A percentile compares a stretch with the other conserved stretches of the same genome.
Conservation (phyloP, 345 rosid genomes). For the Boechera stricta region DNA sequence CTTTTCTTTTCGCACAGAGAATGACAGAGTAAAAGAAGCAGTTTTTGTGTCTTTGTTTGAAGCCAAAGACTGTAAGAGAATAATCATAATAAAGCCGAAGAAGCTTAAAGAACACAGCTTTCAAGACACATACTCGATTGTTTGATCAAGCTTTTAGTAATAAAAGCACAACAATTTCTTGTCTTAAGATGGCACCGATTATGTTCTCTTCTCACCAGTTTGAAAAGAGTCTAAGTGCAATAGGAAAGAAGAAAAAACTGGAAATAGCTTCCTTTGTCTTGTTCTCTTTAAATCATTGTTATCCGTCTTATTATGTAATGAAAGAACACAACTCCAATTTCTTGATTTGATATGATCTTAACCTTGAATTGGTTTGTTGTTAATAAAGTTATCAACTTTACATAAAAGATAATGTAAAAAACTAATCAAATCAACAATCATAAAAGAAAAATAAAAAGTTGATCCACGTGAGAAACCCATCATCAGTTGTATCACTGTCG, state of each 20-base stretch:
- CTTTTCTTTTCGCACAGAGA: neutral
- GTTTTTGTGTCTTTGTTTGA: conserved; percentile 42
- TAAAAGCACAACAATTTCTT: neutral
- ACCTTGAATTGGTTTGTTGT: conserved; percentile 4
- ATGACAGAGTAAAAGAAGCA: conserved; percentile 29
- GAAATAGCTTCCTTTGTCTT: conserved; percentile 20
- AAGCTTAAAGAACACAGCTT: conserved; percentile 7
- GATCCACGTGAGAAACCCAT: conserved; percentile 28
- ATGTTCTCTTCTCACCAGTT: conserved; percentile 25
- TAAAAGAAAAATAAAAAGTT: conserved; percentile 31
- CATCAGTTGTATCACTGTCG: conserved; percentile 28
- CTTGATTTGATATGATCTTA: conserved; percentile 10
- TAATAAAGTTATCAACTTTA: conserved; percentile 21
- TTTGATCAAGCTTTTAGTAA: no score
- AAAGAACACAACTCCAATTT: conserved; percentile 36
- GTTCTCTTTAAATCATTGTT: conserved; percentile 21
- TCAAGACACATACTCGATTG: conserved; percentile 12
- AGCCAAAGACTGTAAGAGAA: conserved; percentile 39
- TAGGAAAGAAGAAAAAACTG: conserved; percentile 19
- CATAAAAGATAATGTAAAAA: conserved; percentile 7
- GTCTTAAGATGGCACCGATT: conserved; percentile 39
- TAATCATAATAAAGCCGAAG: conserved; percentile 16
- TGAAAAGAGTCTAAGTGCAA: conserved; percentile 34
- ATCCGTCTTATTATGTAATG: conserved; percentile 35
- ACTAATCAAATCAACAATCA: conserved; percentile 21